Evolutionary conservation across 805 yeast genomes (phyloP), one percentile per base, ranked within the genome.

Genomic region (Wickerhamomyces queroliae): DNA sequence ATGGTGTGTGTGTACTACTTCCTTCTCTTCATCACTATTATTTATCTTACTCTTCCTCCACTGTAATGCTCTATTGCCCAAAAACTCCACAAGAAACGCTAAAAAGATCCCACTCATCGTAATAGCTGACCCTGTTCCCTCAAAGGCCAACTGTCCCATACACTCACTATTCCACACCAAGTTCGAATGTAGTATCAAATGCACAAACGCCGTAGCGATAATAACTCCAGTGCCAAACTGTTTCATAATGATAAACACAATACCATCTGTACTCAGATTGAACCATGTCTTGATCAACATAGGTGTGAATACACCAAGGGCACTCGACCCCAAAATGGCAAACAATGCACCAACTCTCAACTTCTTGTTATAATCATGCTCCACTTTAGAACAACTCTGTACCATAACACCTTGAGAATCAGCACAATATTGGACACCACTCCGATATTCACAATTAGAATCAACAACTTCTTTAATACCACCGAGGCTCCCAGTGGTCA

Each of bases 211-310:
- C 7, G 53, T 48, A n/a, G 53, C 41, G 25, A 48, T 43, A 16
- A 48, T 41, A 15, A 48, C 43, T 32, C 53, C 53, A 20, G 50
- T 48, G 37, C 53, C 53, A 27, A 48, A 48, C 18, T 48, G 49
- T 20, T 42, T 47, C 8, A 47, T 20, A 5, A 43, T 35, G 15
- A 45, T 38, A 16, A 48, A 45, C 13, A 43, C 13, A 5, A 45
- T 29, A 5, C 42, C 37, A 3, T 41, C 43, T 15, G 44, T 33
- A 13, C 29, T 25, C 9, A 47, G 5, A 9, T 43, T 40, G 28
- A 45, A 29, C 15, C 42, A 13, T 20, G 22, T 41, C 10, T 31
- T 37, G 10, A 46, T 33, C 2, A 48, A n/a, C 12, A 46, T 24
- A 18, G 52, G 52, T 20, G 50, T 50, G 26, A 44, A 18, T 12